phyloP scores from a whole-genome alignment of 805 yeast genomes.

The Candida glaebosa region DNA sequence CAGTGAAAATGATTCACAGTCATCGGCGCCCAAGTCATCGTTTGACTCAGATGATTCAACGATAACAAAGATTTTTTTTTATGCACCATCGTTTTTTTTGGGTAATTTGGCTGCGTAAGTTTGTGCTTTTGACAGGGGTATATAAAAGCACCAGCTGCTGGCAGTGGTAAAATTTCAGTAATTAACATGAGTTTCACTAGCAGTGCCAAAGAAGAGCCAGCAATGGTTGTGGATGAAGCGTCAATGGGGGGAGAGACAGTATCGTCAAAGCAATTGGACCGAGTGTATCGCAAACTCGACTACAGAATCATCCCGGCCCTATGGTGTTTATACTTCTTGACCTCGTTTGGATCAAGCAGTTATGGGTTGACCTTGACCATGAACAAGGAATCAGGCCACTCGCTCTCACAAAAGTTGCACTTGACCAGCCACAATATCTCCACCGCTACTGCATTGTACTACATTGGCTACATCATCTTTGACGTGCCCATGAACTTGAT shows the following conservation, averaged over 20 bases:
- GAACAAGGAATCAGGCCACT: constrained; percentile 61
- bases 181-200: neutral
- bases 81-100: neutral
- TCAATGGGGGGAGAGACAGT: constrained; percentile 3
- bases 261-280: constrained; percentile 38
- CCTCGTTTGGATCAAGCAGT: constrained; percentile 74
- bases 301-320: constrained; percentile 74
- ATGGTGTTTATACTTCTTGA: constrained; percentile 74
- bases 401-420: constrained; percentile 48
- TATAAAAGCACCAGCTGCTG: no score
- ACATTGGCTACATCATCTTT: constrained; percentile 76
- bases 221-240: constrained; percentile 9
- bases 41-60: neutral
- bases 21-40: neutral
- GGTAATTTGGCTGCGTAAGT: neutral
- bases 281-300: constrained; percentile 61
- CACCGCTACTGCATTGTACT: constrained; percentile 74
- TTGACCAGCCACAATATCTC: constrained; percentile 57
- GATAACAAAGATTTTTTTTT: neutral
- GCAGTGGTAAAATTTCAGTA: neutral
- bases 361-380: constrained; percentile 78
- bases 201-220: neutral
- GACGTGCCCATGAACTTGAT: constrained; percentile 83
- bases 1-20: no score
- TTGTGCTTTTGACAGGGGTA: no score